Evolutionary conservation across 2,329 filamentous ascomycete species (phyloP).

Genomic region (Westerdykella sp.): DNA sequence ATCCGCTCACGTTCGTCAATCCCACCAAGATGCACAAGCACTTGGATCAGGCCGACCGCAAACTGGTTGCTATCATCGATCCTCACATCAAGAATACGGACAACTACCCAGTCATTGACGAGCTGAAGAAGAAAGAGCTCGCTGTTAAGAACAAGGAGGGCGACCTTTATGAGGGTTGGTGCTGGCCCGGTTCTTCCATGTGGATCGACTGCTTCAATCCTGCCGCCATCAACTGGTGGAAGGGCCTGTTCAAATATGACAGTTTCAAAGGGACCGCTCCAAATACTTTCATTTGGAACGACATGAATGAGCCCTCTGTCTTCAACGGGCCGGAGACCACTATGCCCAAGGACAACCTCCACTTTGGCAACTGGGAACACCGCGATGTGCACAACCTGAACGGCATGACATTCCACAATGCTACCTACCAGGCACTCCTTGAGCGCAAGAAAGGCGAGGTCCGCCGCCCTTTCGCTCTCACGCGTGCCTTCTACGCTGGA

Average conservation of each 20-base stretch:
- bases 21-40: conserved; percentile 84
- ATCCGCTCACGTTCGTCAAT: conserved; percentile 78
- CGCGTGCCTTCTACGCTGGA: conserved; percentile 85
- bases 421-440: conserved; percentile 78
- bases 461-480: conserved; percentile 84
- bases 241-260: conserved; percentile 76
- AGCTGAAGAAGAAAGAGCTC: conserved; percentile 76
- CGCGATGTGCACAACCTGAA: conserved; percentile 95
- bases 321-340: conserved; percentile 98
- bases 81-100: conserved; percentile 94
- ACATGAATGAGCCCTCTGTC: conserved; percentile 99
- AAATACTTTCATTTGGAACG: conserved; percentile 96
- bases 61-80: conserved; percentile 91
- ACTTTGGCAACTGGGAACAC: conserved; percentile 89
- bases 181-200: conserved; percentile 94
- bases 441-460: conserved; percentile 80
- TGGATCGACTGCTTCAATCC: conserved; percentile 97
- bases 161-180: conserved; percentile 91
- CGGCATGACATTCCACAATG: conserved; percentile 91
- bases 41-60: conserved; percentile 75
- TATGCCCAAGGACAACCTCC: conserved; percentile 97
- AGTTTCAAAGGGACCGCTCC: conserved; percentile 77
- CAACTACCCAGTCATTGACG: conserved; percentile 68
- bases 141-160: conserved; percentile 86
- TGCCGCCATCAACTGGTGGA: conserved; percentile 89